phyloP scores from a whole-genome alignment of 495 filamentous ascomycete genomes.

The Aspergillus sclerotioniger region DNA sequence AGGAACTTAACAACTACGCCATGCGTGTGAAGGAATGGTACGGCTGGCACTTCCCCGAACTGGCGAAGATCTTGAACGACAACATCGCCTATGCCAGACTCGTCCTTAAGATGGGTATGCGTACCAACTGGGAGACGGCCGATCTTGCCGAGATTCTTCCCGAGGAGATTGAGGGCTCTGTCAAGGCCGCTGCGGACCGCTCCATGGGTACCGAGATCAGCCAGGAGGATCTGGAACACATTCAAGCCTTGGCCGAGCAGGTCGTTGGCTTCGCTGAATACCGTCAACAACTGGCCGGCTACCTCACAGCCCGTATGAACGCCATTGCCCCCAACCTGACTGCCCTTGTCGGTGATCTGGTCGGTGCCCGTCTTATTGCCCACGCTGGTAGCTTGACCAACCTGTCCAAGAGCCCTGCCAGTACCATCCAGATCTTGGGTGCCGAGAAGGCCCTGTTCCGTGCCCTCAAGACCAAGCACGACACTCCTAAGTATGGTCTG shows the following conservation, averaged over 20 bases:
- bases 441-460: conserved; percentile 99
- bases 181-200: conserved; percentile 92
- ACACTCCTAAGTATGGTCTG: conserved; percentile 98
- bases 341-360: conserved; percentile 86
- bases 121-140: conserved; percentile 65
- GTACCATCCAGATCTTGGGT: conserved; percentile 95
- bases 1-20: conserved; percentile 97
- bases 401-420: conserved; percentile 93
- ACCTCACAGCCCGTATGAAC: conserved; percentile 90
- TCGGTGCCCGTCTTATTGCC: conserved; percentile 92
- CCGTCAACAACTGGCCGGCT: conserved; percentile 80
- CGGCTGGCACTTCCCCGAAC: conserved; percentile 98
- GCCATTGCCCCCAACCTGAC: conserved; percentile 97
- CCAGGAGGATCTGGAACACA: conserved; percentile 83
- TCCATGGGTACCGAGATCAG: conserved; percentile 99
- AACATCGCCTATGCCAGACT: conserved; percentile 91
- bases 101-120: conserved; percentile 84
- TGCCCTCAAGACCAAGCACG: conserved; percentile 97
- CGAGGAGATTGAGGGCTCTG: conserved; percentile 88
- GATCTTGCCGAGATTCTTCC: conserved; percentile 92
- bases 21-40: conserved; percentile 99
- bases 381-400: conserved; percentile 94
- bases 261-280: conserved; percentile 90
- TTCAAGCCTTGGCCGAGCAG: conserved; percentile 84
- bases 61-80: conserved; percentile 95